Evolutionary conservation across 73 alveolate species (phyloP).

Genomic region (Tetrahymena borealis): DNA sequence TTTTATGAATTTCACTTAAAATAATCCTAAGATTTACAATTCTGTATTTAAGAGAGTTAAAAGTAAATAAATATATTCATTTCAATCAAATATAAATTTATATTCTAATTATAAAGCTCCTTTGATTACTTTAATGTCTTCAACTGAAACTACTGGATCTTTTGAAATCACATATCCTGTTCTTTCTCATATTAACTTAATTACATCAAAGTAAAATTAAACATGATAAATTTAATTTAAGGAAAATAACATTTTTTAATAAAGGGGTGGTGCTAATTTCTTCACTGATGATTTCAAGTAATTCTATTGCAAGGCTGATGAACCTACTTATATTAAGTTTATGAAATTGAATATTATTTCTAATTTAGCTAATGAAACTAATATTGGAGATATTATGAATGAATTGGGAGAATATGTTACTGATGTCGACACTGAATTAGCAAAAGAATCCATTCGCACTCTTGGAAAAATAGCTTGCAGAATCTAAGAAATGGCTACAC

Average conservation of each 20-base stretch:
- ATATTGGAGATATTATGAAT: slow-evolving; percentile 63
- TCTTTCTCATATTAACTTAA: slow-evolving; percentile 83
- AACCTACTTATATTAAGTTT: slow-evolving; percentile 88
- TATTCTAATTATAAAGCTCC: slow-evolving; percentile 60
- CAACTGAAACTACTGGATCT: slow-evolving; percentile 85
- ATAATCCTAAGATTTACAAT: slow-evolving; percentile 68
- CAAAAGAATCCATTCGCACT: slow-evolving; percentile 68
- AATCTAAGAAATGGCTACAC: slow-evolving; percentile 54
- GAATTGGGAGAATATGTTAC: slow-evolving; percentile 89
- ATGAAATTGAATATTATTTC: slow-evolving; percentile 81
- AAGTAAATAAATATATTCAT: neutral
- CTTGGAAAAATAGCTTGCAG: slow-evolving; percentile 69
- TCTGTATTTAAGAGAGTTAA: slow-evolving; percentile 83
- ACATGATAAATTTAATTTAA: neutral
- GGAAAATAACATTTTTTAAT: neutral
- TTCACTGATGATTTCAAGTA: slow-evolving; percentile 87
- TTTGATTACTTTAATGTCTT: slow-evolving; percentile 84
- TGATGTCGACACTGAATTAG: slow-evolving; percentile 77
- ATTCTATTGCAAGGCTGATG: slow-evolving; percentile 93
- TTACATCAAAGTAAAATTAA: slow-evolving; percentile 17
- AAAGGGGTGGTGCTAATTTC: slow-evolving; percentile 76
- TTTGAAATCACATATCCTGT: slow-evolving; percentile 88
- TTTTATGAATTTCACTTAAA: slow-evolving; percentile 87
- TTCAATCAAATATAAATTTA: neutral
- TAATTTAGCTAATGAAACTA: slow-evolving; percentile 44